Evolutionary conservation across 2,329 filamentous ascomycete genomes (phyloP), one percentile per base, ranked within the genome.

Genomic region (Thelonectria discophora): DNA sequence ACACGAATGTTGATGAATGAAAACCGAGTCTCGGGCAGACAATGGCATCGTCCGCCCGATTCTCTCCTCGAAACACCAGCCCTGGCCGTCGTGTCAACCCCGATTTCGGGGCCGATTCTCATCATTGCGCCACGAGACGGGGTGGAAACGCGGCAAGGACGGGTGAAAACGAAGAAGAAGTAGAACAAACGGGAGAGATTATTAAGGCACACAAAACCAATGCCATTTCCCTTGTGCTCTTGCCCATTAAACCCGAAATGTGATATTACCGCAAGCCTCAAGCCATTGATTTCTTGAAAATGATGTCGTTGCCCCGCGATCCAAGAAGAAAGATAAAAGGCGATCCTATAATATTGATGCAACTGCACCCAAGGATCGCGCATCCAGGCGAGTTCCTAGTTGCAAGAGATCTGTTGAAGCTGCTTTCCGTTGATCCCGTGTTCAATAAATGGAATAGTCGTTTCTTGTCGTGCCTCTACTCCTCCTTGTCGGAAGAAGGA

Each of bases 221-320:
- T 54, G 45, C 32, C 62, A 53, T 55, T 37, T 37, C 34, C 49
- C 60, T 49, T 49, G 63, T 64, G 63, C 56, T 58, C 52, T 32
- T 46, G 47, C 55, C 68, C 62, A 66, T 72, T 70, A 71, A 64
- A 69, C 55, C 67, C 58, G 50, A 70, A 65, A 61, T 69, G 32
- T 32, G 63, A 53, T 67, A 68, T 67, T 68, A 60, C 58, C 63
- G 56, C 46, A 52, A 67, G 66, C 65, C 65, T 70, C 62, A 63
- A 72, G 69, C 68, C 58, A 57, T 62, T 45, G 56, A 60, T 66
- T 42, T 40, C 40, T 20, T 47, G 21, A 30, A 48, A 53, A 64
- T 58, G 57, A 50, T 67, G 51, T 68, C 67, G 60, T 71, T 56
- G 52, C 55, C 49, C 59, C 43, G 55, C 63, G 62, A 65, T 65